A percentile compares a stretch with the other conserved stretches of the same genome.
phyloP scores from a whole-genome alignment of 148 eudicot genomes.

The Diospyros lotus region DNA sequence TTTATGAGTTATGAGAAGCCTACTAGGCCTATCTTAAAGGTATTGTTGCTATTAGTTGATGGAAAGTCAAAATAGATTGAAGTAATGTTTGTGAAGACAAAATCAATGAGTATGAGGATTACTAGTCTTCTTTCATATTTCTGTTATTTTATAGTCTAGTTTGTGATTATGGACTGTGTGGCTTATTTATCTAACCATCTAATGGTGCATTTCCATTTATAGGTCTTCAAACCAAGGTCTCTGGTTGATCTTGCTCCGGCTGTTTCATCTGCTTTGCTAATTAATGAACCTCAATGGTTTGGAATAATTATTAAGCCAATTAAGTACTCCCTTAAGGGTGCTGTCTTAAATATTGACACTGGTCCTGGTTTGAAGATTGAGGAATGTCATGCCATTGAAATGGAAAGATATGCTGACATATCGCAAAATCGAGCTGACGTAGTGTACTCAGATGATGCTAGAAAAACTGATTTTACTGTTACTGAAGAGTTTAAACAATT shows the following conservation, averaged over 20 bases:
- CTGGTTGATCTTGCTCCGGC: conserved; percentile 95
- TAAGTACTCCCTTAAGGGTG: conserved; percentile 82
- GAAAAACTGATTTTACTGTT: conserved; percentile 23
- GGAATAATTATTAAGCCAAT: conserved; percentile 90
- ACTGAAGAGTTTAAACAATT: conserved; percentile 40
- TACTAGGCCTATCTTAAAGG: conserved; percentile 93
- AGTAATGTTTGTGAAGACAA: background rate
- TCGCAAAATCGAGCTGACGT: conserved; percentile 24
- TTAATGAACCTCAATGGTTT: conserved; percentile 95
- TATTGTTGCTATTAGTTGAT: conserved; percentile 17
- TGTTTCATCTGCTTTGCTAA: conserved; percentile 85
- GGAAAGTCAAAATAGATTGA: background rate
- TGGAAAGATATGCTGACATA: conserved; percentile 45
- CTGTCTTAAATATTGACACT: conserved; percentile 76
- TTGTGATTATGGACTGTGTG: conserved; percentile 2
- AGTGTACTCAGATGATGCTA: conserved; percentile 22
- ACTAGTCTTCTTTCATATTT: background rate
- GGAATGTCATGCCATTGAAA: conserved; percentile 63
- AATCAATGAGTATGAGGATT: background rate
- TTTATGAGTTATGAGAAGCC: conserved; percentile 99
- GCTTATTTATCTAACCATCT: background rate
- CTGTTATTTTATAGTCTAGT: conserved; percentile 1
- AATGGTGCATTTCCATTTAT: conserved; percentile 6
- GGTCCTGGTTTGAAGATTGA: conserved; percentile 89
- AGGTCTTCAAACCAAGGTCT: conserved; percentile 92